Evolutionary conservation across 495 filamentous ascomycete species (phyloP), one percentile per base, ranked within the genome.

Genomic region (Aspergillus hancockii): DNA sequence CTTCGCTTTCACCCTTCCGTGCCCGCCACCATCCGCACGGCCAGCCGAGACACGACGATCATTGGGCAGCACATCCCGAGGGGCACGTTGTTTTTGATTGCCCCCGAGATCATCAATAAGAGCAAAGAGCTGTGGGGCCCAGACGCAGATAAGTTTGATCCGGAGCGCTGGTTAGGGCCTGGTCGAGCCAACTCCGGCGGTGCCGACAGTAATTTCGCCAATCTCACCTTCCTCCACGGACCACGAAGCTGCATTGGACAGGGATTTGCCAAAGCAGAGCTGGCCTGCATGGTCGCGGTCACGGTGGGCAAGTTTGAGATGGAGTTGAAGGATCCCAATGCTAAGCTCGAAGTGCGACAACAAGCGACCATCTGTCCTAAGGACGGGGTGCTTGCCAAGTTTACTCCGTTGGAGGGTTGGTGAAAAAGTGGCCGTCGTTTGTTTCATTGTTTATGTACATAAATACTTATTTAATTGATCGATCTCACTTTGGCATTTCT

Each of bases 181-280:
- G 79, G 78, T 19, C 46, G 79, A 64, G 72, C 78, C 8, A 75
- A 75, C 71, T 67, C 85, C 70, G 72, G 75, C 69, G 74, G 79
- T 64, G 69, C 90, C 76, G 72, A 75, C 58, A 80, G 82, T 66
- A 90, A 90, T 65, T 85, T 84, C 62, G 85, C 88, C 0, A 91
- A 92, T 55, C 82, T 96, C 63, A 92, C 91, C 0, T 97, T 97
- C 70, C 83, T 90, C 50, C 84, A 91, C 59, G 92, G 92, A 0
- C 91, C 92, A 3, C 77, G 91, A 18, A 83, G 86, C 36, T 97
- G 92, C 65, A 92, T 97, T 43, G 92, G 92, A 19, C 79, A 84
- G 70, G 79, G 79, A 2, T 98, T 98, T 74, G 89, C 92, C 0
- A 89, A 85, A 71, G 79, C 85, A 0, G 94, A 97, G 78, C 90